phyloP scores from a whole-genome alignment of 148 eudicot genomes.

The Persicaria maculosa region DNA sequence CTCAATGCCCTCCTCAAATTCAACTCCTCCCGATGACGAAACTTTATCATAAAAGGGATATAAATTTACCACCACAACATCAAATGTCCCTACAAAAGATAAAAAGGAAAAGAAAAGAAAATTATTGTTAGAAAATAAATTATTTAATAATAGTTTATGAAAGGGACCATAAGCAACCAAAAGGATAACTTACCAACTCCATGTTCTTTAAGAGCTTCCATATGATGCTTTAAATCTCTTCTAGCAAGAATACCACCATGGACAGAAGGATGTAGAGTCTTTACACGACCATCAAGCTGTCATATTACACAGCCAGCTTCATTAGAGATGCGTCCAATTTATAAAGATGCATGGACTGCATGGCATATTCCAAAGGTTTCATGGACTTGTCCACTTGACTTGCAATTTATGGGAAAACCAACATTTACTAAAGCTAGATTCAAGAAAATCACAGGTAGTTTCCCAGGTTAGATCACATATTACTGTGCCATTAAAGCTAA shows the following conservation, averaged over 20 bases:
- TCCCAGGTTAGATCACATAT: neutral
- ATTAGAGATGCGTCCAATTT: neutral
- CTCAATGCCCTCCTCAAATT: conserved; percentile 65
- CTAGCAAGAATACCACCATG: conserved; percentile 99
- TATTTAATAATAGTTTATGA: neutral
- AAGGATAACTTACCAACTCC: conserved; percentile 53
- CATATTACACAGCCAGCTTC: neutral
- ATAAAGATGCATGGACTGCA: neutral
- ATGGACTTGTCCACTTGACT: neutral
- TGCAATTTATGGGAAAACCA: neutral
- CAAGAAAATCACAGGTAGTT: neutral
- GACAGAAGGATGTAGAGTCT: conserved; percentile 84
- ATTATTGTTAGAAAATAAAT: neutral
- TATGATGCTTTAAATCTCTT: conserved; percentile 81
- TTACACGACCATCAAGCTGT: conserved; percentile 99
- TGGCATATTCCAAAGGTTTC: neutral
- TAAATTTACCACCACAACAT: conserved; percentile 88
- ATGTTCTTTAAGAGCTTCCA: conserved; percentile 85
- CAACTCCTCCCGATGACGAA: conserved; percentile 51
- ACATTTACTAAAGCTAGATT: neutral
- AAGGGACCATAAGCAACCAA: neutral
- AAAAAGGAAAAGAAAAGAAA: neutral
- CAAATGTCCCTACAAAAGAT: conserved; percentile 61
- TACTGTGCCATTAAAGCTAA: neutral
- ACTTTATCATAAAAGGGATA: conserved; percentile 97